phyloP scores from a whole-genome alignment of 805 yeast genomes.

The Candida gorgasii region DNA sequence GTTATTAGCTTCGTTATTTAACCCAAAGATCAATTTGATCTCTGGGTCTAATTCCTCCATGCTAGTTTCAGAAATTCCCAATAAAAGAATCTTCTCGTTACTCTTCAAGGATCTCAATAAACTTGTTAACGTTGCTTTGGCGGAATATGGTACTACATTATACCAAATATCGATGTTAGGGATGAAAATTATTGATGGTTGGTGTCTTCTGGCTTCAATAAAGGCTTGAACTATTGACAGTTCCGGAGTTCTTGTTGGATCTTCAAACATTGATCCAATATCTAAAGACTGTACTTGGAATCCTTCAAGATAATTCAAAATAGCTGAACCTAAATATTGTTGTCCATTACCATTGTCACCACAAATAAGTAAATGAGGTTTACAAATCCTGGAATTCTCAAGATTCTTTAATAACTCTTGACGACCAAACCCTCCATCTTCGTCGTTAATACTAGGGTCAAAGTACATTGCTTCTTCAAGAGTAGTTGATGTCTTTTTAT shows the following conservation, averaged over 20 bases:
- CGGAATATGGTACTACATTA: constrained; percentile 63
- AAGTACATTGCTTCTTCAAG: constrained; percentile 70
- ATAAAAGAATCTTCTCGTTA: constrained; percentile 68
- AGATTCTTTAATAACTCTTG: constrained; percentile 58
- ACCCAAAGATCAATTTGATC: constrained; percentile 58
- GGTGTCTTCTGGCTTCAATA: constrained; percentile 84
- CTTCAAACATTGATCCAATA: constrained; percentile 72
- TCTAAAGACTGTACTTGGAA: constrained; percentile 87
- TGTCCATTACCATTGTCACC: constrained; percentile 87
- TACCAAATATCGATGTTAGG: constrained; percentile 84
- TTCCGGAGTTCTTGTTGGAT: constrained; percentile 79
- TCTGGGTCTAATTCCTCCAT: constrained; percentile 45
- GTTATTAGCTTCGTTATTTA: constrained; percentile 43
- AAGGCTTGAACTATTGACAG: constrained; percentile 80
- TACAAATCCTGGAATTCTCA: constrained; percentile 64
- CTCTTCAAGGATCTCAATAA: constrained; percentile 67
- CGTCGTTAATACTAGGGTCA: constrained; percentile 55
- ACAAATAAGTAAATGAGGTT: constrained; percentile 75
- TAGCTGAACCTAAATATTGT: constrained; percentile 78
- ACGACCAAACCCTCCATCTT: constrained; percentile 65
- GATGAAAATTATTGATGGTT: constrained; percentile 80
- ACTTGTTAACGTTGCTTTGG: constrained; percentile 70
- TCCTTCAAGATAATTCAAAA: constrained; percentile 81
- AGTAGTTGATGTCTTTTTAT: constrained; percentile 48
- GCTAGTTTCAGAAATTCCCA: constrained; percentile 67